Evolutionary conservation across 2,329 filamentous ascomycete species (phyloP).

Genomic region (Lithohypha guttulata): DNA sequence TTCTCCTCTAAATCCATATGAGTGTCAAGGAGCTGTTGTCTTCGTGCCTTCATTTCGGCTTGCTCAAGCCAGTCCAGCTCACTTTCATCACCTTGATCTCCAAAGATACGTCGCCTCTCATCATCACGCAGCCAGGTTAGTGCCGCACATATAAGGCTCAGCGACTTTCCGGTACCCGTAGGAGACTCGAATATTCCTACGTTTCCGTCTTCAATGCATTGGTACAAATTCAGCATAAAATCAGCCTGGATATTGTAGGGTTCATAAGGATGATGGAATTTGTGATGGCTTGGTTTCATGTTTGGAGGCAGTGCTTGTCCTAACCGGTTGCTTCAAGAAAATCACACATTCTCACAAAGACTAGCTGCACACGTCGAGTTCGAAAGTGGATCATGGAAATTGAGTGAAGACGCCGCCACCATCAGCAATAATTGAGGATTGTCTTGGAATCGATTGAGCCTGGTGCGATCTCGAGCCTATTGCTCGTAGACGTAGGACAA

Average conservation of each 20-base stretch:
- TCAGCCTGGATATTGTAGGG: constrained; percentile 80
- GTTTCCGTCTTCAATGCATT: constrained; percentile 66
- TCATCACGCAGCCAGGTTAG: constrained; percentile 83
- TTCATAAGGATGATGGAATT: constrained; percentile 79
- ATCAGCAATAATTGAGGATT: no score
- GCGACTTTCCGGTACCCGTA: constrained; percentile 86
- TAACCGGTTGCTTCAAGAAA: no score
- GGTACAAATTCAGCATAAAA: constrained; percentile 77
- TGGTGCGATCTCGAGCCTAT: no score
- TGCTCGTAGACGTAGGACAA: no score
- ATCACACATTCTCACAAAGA: no score
- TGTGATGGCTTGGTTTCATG: constrained; percentile 30
- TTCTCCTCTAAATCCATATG: constrained; percentile 63
- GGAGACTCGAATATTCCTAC: constrained; percentile 86
- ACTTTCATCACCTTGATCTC: constrained; percentile 11
- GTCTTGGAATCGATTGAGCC: no score
- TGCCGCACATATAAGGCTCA: constrained; percentile 81
- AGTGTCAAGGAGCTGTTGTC: constrained; percentile 52
- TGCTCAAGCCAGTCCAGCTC: constrained; percentile 77
- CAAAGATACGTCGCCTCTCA: constrained; percentile 42
- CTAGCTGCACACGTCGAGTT: no score
- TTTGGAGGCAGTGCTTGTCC: no score
- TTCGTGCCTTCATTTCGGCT: constrained; percentile 59
- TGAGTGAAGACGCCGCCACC: no score
- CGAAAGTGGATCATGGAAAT: no score